A percentile compares a stretch with the other conserved stretches of the same genome.
These are phyloP conservation scores for Scedosporium minutisporum DNA, from an alignment of 2,329 filamentous ascomycete genomes.

Conservation along the genomic window DNA sequence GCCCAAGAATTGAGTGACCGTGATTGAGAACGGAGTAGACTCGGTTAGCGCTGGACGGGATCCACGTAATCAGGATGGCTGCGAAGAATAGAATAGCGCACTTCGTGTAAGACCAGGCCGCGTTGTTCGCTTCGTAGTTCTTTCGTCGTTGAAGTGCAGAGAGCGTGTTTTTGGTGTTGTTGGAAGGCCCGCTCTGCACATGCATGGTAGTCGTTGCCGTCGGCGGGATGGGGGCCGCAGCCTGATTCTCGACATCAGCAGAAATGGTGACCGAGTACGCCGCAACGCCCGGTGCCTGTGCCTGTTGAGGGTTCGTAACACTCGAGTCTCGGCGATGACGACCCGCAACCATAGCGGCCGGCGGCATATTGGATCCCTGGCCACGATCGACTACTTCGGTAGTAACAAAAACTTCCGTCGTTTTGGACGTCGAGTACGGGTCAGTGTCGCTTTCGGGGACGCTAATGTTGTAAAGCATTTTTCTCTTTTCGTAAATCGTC, in stretches of 20 bases:
- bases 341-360: background rate
- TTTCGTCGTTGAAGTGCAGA: slow-evolving; percentile 11
- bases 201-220: slow-evolving; percentile 10
- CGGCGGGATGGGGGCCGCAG: slow-evolving; percentile 5
- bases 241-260: slow-evolving; percentile 15
- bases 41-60: slow-evolving; percentile 63
- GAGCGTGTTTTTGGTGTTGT: background rate
- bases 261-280: slow-evolving; percentile 44
- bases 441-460: slow-evolving; percentile 31
- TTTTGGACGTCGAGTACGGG: slow-evolving; percentile 31
- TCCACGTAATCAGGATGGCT: slow-evolving; percentile 57
- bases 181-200: background rate
- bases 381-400: slow-evolving; percentile 23
- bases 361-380: background rate
- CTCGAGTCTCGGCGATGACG: slow-evolving; percentile 11
- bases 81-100: slow-evolving; percentile 57
- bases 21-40: slow-evolving; percentile 53
- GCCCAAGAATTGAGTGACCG: slow-evolving; percentile 35
- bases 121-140: slow-evolving; percentile 40
- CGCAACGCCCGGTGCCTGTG: slow-evolving; percentile 6
- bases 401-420: slow-evolving; percentile 47
- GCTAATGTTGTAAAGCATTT: slow-evolving; percentile 37
- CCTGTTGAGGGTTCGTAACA: slow-evolving; percentile 4
- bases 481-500: slow-evolving; percentile 53
- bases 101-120: slow-evolving; percentile 55